Evolutionary conservation across 1,139 yeast genomes (phyloP), one percentile per base, ranked within the genome.

Genomic region (Yarrowia galli): DNA sequence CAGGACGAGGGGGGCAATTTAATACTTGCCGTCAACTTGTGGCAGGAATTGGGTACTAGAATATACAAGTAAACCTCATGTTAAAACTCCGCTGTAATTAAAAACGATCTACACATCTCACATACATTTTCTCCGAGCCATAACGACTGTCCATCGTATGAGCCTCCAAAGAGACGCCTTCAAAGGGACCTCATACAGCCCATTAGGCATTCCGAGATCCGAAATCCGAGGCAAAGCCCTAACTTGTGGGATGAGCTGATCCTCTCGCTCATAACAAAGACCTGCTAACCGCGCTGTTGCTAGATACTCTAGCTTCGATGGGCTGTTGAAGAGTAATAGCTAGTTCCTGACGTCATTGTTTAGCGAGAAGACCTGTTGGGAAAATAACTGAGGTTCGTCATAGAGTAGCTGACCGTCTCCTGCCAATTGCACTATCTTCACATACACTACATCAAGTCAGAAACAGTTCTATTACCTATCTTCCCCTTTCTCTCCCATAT

Each of bases 201-300:
- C 6, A 4, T 25, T 25, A 25, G 28, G 28, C 32, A 28, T 28
- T 28, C 3, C 10, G 48, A 20, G 15, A 18, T 3, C 48, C 48
- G 48, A 20, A 15, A 22, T 43, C 48, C 25, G 48, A 43, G 48
- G 48, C 48, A 43, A 43, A 43, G 48, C 48, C 48, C 48, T 43
- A 43, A 16, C 48, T 43, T 5, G 23, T 43, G 15, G 28, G 12
- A 43, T 20, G 46, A 43, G 23, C 48, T 8, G 25, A 43, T 20
- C 6, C 2, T 40, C 45, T 1, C 32, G 9, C 15, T 13, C 25
- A 13, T n/a, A 10, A 43, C 28, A 43, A 43, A 43, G 48, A 20
- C 48, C 28, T 28, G 7, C 13, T 20, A 20, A 25, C 45, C 45
- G n/a, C 25, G 48, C 23, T 43, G 16, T 43, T 43, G 48, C 48